phyloP scores from a whole-genome alignment of 306 rosid species.

The Dryas octopetala region DNA sequence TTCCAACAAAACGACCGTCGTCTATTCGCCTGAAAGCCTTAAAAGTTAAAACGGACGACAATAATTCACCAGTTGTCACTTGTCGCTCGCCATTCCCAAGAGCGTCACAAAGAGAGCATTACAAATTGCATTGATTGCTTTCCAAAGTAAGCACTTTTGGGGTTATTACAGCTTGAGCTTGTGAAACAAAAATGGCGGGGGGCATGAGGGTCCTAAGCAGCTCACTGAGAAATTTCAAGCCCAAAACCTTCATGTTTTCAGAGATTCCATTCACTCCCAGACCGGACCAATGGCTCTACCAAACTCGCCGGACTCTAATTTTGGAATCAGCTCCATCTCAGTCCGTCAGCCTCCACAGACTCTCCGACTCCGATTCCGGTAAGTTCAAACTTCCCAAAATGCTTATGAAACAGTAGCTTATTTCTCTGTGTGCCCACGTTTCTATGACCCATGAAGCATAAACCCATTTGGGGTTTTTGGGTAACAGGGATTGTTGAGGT shows the following conservation, averaged over 20 bases:
- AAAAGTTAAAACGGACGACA: too few relatives aligned
- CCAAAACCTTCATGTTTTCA: constrained; percentile 29
- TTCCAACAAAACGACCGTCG: too few relatives aligned
- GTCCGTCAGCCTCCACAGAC: constrained; percentile 56
- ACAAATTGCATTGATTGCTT: too few relatives aligned
- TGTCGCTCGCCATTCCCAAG: too few relatives aligned
- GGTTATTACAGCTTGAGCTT: too few relatives aligned
- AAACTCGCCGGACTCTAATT: constrained; percentile 55
- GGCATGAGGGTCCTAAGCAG: constrained; percentile 39
- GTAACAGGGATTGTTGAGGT: constrained; percentile 68
- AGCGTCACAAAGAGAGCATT: too few relatives aligned
- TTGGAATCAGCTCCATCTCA: constrained; percentile 50
- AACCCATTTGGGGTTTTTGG: constrained; percentile 9
- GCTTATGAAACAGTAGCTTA: neutral
- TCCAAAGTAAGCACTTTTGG: too few relatives aligned
- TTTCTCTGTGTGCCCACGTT: neutral
- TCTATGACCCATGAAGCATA: too few relatives aligned
- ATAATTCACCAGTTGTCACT: too few relatives aligned
- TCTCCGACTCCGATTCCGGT: constrained; percentile 69
- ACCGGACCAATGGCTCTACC: constrained; percentile 39
- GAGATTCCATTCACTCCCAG: constrained; percentile 12
- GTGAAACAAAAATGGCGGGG: constrained; percentile 27
- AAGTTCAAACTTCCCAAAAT: neutral
- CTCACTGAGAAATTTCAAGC: constrained; percentile 26
- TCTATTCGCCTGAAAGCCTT: too few relatives aligned